A percentile compares a stretch with the other conserved stretches of the same genome.
Evolutionary conservation across 805 yeast genomes (phyloP).

Genomic region (Saccharomyces cerevisiae): DNA sequence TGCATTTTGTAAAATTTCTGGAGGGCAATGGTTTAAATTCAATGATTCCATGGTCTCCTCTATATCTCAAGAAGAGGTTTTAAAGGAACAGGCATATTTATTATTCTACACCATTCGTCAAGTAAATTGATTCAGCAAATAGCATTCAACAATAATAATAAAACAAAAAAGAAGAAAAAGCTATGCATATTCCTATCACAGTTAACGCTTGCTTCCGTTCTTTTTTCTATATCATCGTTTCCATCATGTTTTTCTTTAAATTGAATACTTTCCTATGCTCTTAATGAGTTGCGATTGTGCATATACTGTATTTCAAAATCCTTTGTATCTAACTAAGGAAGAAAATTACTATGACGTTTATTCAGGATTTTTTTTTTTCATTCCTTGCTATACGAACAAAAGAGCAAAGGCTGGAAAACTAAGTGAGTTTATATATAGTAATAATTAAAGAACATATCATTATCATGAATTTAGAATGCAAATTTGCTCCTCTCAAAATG

Average conservation of each 20-base stretch:
- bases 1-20: slow-evolving; percentile 62
- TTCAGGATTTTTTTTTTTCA: neutral
- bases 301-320: neutral
- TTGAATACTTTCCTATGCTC: neutral
- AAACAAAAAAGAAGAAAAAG: neutral
- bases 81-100: slow-evolving; percentile 69
- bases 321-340: neutral
- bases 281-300: neutral
- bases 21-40: slow-evolving; percentile 80
- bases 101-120: slow-evolving; percentile 50
- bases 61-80: slow-evolving; percentile 57
- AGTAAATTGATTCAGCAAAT: slow-evolving; percentile 10
- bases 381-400: neutral
- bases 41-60: slow-evolving; percentile 80
- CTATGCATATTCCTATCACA: neutral
- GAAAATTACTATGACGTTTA: neutral
- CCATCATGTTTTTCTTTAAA: neutral
- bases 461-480: neutral
- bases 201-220: neutral
- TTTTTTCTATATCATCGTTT: neutral
- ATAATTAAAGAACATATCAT: neutral
- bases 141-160: neutral
- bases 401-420: neutral
- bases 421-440: neutral
- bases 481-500: neutral